Conservation (phyloP, 345 rosid genomes). For the Excoecaria cochinchinensis region DNA sequence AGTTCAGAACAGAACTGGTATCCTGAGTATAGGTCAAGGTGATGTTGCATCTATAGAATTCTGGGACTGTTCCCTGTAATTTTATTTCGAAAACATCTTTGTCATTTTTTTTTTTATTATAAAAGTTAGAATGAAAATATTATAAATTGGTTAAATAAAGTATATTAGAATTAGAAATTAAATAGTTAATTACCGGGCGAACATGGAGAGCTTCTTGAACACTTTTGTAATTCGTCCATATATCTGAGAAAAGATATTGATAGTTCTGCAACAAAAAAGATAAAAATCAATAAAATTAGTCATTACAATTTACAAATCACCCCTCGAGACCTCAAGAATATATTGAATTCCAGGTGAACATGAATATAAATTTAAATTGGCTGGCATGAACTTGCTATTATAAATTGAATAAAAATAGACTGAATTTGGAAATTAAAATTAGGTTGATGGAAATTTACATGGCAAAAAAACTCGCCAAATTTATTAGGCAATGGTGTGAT, state of each 20-base stretch:
- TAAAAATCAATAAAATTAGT: no score
- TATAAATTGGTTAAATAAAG: no score
- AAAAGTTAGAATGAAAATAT: no score
- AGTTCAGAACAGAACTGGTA: constrained; percentile 5
- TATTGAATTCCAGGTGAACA: no score
- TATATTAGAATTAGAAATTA: neutral
- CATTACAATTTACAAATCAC: no score
- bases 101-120: no score
- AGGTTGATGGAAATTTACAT: constrained; percentile 6
- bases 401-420: neutral
- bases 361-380: no score
- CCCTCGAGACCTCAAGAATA: neutral
- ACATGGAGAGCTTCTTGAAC: constrained; percentile 33
- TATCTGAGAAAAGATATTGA: constrained; percentile 30
- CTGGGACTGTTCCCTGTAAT: constrained; percentile 25
- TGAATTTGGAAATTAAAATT: no score
- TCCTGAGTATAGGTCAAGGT: constrained; percentile 19
- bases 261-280: constrained; percentile 24
- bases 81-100: constrained; percentile 9
- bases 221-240: constrained; percentile 41
- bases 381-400: neutral
- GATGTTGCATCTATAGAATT: constrained; percentile 35
- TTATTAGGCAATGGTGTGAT: neutral
- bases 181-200: constrained; percentile 22
- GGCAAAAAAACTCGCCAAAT: constrained; percentile 17